Percentiles rank a stretch among this genome's conserved stretches.
phyloP scores from a whole-genome alignment of 164 flowering plant species.

The Annona squamosa region DNA sequence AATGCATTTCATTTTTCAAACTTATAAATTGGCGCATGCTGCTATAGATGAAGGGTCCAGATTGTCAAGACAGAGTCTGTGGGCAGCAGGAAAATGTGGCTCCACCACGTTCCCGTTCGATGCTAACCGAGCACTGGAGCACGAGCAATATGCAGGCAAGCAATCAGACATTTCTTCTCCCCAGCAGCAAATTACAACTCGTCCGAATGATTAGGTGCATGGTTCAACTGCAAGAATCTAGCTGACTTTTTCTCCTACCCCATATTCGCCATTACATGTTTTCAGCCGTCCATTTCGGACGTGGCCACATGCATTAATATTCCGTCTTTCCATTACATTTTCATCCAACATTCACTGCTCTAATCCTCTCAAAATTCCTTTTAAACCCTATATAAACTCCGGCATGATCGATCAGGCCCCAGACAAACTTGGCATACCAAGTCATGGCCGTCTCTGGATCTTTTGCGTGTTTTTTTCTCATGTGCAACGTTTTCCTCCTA shows the following conservation, averaged over 20 bases:
- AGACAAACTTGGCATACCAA: background rate
- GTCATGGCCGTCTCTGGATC: conserved; percentile 9
- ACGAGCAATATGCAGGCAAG: background rate
- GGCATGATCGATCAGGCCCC: background rate
- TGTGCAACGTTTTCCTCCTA: background rate
- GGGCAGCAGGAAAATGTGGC: too few relatives aligned
- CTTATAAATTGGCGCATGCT: too few relatives aligned
- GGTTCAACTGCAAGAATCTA: background rate
- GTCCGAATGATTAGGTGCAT: conserved; percentile 5
- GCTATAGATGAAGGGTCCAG: too few relatives aligned
- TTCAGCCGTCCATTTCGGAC: conserved; percentile 3
- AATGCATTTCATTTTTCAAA: too few relatives aligned
- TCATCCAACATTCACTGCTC: background rate
- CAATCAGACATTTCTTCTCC: conserved; percentile 7
- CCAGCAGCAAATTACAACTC: background rate
- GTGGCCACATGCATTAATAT: background rate
- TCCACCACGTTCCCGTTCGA: too few relatives aligned
- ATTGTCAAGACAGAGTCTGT: too few relatives aligned
- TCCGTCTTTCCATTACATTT: background rate
- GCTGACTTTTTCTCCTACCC: background rate
- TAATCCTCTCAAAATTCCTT: background rate
- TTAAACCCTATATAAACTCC: background rate
- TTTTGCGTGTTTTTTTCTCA: background rate
- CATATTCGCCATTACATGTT: conserved; percentile 1
- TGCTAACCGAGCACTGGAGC: too few relatives aligned